A percentile compares a stretch with the other conserved stretches of the same genome.
Evolutionary conservation across 495 filamentous ascomycete species (phyloP).

Genomic region (Aspergillus wentii): DNA sequence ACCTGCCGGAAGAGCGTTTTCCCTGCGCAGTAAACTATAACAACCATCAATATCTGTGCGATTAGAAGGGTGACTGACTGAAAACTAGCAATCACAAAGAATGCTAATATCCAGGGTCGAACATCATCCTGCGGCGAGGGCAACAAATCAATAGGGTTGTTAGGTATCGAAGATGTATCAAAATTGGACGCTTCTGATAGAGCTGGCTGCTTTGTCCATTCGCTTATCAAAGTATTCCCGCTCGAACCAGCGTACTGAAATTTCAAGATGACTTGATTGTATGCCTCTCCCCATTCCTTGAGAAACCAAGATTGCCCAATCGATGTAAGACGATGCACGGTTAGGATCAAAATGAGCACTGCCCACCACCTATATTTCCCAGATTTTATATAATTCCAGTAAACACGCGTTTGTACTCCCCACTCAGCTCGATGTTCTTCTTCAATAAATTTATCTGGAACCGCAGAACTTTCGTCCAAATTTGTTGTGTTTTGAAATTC

Average conservation of each 20-base stretch:
- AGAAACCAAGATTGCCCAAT: slow-evolving; percentile 73
- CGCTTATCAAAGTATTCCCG: not conserved
- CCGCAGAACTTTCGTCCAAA: slow-evolving; percentile 44
- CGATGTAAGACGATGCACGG: slow-evolving; percentile 53
- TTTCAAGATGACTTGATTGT: slow-evolving; percentile 33
- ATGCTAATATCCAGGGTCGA: slow-evolving; percentile 65
- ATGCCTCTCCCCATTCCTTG: slow-evolving; percentile 80
- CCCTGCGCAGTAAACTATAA: slow-evolving; percentile 72
- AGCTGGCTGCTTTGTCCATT: slow-evolving; percentile 1
- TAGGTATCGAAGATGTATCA: slow-evolving; percentile 19
- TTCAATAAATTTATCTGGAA: slow-evolving; percentile 75
- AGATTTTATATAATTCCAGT: slow-evolving; percentile 79
- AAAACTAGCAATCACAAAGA: slow-evolving; percentile 54
- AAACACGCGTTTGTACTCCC: slow-evolving; percentile 67
- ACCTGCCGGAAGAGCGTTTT: slow-evolving; percentile 64
- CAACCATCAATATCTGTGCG: slow-evolving; percentile 55
- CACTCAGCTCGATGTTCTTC: slow-evolving; percentile 74
- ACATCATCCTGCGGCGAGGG: slow-evolving; percentile 65
- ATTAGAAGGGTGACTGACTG: slow-evolving; percentile 52
- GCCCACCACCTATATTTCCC: slow-evolving; percentile 70
- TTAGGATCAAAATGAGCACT: slow-evolving; percentile 51
- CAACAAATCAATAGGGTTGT: slow-evolving; percentile 47
- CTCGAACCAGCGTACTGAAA: slow-evolving; percentile 5
- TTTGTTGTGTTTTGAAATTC: no score
- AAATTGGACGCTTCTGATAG: slow-evolving; percentile 7